Evolutionary conservation across 208 protist species (phyloP).

Genomic region (Trypanosoma scelopori): DNA sequence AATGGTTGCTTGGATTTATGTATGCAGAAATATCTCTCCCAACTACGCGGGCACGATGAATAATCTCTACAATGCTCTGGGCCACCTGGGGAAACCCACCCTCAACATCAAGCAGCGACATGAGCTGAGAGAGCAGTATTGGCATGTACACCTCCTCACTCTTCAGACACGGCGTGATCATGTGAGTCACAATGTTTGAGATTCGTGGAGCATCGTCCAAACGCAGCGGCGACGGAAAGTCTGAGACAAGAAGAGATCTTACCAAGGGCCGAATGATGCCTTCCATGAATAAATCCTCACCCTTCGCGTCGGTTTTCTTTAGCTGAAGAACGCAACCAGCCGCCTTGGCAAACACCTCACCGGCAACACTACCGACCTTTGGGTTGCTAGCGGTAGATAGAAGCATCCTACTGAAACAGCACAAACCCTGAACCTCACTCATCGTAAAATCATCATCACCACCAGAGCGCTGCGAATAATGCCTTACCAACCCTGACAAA

Average conservation of each 20-base stretch:
- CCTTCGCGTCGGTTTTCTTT: background rate
- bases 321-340: slow-evolving; percentile 23
- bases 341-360: slow-evolving; percentile 72
- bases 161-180: slow-evolving; percentile 73
- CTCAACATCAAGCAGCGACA: background rate
- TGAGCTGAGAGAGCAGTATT: slow-evolving; percentile 15
- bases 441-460: background rate
- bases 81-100: slow-evolving; percentile 28
- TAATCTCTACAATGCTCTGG: slow-evolving; percentile 78
- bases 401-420: slow-evolving; percentile 49
- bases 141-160: slow-evolving; percentile 14
- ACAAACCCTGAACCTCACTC: slow-evolving; percentile 28
- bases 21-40: slow-evolving; percentile 66
- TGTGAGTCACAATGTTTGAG: slow-evolving; percentile 73
- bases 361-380: slow-evolving; percentile 80
- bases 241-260: slow-evolving; percentile 46
- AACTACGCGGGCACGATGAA: slow-evolving; percentile 53
- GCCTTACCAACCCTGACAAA: slow-evolving; percentile 34
- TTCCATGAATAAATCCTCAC: slow-evolving; percentile 27
- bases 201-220: slow-evolving; percentile 47
- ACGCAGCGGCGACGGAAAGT: slow-evolving; percentile 50
- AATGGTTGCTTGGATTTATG: slow-evolving; percentile 32
- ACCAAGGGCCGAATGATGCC: slow-evolving; percentile 61
- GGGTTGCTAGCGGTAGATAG: slow-evolving; percentile 68
- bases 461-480: slow-evolving; percentile 11